phyloP scores from a whole-genome alignment of 805 yeast genomes.

The Ogataea neopini region DNA sequence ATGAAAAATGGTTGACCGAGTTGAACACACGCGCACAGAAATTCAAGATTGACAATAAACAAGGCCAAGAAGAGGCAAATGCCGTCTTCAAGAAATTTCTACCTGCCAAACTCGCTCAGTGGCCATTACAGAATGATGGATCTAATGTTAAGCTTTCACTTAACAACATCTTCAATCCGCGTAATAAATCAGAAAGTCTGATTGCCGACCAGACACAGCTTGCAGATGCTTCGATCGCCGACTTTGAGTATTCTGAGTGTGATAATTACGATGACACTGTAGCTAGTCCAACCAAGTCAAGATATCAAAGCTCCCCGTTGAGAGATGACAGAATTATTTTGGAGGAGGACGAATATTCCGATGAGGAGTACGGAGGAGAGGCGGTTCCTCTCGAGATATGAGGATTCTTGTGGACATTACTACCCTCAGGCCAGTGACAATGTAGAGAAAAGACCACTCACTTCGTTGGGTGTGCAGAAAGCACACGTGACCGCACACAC shows the following conservation, averaged over 20 bases:
- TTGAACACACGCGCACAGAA: slow-evolving; percentile 16
- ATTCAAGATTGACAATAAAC: slow-evolving; percentile 13
- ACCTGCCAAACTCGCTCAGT: slow-evolving; percentile 1
- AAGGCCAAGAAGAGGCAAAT: slow-evolving; percentile 12
- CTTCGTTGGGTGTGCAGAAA: too few relatives aligned
- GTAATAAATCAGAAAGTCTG: background rate
- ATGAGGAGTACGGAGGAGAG: slow-evolving; percentile 27
- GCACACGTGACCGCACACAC: too few relatives aligned
- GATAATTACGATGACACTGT: slow-evolving; percentile 26
- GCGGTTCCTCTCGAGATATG: slow-evolving; percentile 13
- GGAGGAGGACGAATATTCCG: slow-evolving; percentile 15
- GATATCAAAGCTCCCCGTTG: background rate
- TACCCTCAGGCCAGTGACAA: too few relatives aligned
- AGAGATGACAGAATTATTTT: slow-evolving; percentile 1
- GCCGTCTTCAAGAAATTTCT: slow-evolving; percentile 10
- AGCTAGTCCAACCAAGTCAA: background rate
- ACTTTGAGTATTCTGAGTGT: slow-evolving; percentile 25
- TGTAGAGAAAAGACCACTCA: too few relatives aligned
- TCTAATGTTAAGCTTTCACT: slow-evolving; percentile 1
- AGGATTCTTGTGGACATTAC: too few relatives aligned
- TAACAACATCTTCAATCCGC: slow-evolving; percentile 14
- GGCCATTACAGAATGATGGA: slow-evolving; percentile 8
- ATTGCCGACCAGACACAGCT: slow-evolving; percentile 4
- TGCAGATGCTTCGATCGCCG: slow-evolving; percentile 1
- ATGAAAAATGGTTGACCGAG: slow-evolving; percentile 27